Evolutionary conservation across 2,329 filamentous ascomycete genomes (phyloP).

Genomic region (Calonectria honghensis): DNA sequence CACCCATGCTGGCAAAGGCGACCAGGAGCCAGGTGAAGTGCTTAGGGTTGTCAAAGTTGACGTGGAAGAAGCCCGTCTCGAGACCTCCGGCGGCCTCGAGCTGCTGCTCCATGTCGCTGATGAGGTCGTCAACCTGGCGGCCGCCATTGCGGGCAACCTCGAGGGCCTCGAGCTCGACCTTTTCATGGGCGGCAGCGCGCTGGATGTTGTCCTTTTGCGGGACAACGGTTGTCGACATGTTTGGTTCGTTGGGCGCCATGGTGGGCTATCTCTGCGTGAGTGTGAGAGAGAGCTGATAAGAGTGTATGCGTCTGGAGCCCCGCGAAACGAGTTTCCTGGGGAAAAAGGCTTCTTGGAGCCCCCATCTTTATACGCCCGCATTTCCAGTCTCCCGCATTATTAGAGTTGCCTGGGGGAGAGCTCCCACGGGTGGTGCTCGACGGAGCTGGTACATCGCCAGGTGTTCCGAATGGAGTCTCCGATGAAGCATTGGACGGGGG

Average conservation of each 20-base stretch:
- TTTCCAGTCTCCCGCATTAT: conserved; percentile 23
- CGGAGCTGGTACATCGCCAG: conserved; percentile 26
- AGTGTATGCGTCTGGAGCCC: conserved; percentile 30
- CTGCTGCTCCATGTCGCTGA: conserved; percentile 65
- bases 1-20: conserved; percentile 84
- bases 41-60: conserved; percentile 76
- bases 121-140: conserved; percentile 62
- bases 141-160: conserved; percentile 61
- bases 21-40: conserved; percentile 81
- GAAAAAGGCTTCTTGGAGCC: conserved; percentile 18
- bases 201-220: conserved; percentile 51
- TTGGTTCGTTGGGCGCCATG: conserved; percentile 46
- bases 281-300: conserved; percentile 24
- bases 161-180: conserved; percentile 59
- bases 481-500: conserved; percentile 32
- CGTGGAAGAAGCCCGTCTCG: conserved; percentile 68
- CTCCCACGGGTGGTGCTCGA: neutral
- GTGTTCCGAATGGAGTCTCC: conserved; percentile 38
- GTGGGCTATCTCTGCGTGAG: conserved; percentile 1
- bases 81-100: conserved; percentile 59
- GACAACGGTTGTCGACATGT: conserved; percentile 50
- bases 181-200: conserved; percentile 50
- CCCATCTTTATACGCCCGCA: conserved; percentile 38
- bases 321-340: conserved; percentile 38
- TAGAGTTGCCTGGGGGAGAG: conserved; percentile 38